These are phyloP conservation scores for Xylaria sp. DNA, from an alignment of 2,329 filamentous ascomycete species.

Conservation along the genomic window DNA sequence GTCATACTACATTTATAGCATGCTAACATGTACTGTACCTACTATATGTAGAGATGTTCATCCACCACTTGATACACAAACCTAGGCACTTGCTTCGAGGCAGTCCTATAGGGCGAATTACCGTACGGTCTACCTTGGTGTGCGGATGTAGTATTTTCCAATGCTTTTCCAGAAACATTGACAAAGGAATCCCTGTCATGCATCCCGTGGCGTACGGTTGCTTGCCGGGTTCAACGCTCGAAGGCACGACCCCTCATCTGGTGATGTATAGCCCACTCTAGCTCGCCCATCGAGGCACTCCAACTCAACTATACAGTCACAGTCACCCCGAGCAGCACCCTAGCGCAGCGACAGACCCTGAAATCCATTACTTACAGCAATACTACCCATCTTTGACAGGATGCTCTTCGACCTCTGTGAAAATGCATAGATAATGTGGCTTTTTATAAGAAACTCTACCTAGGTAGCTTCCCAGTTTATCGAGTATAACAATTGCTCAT, in stretches of 20 bases:
- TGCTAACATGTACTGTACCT: no score
- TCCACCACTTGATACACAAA: slow-evolving; percentile 5
- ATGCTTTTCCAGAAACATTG: slow-evolving; percentile 27
- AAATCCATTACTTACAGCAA: slow-evolving; percentile 4
- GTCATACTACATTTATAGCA: slow-evolving; percentile 6
- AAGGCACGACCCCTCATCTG: slow-evolving; percentile 33
- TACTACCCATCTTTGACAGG: no score
- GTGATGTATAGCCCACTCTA: slow-evolving; percentile 8
- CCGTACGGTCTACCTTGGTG: neutral
- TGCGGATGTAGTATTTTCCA: slow-evolving; percentile 13
- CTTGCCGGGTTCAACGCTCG: slow-evolving; percentile 30
- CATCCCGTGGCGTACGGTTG: slow-evolving; percentile 27
- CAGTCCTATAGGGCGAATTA: neutral
- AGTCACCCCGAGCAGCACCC: neutral
- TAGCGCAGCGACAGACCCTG: slow-evolving; percentile 23
- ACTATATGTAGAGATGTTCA: neutral
- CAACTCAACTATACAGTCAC: neutral
- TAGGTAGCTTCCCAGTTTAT: neutral
- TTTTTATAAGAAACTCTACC: neutral
- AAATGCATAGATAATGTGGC: slow-evolving; percentile 2
- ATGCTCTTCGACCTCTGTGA: no score
- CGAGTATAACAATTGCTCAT: neutral
- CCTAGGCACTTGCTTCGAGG: neutral
- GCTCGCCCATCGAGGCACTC: slow-evolving; percentile 9
- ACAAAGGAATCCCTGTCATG: slow-evolving; percentile 26